phyloP scores from a whole-genome alignment of 73 alveolate genomes.

The Diophrys appendiculata region DNA sequence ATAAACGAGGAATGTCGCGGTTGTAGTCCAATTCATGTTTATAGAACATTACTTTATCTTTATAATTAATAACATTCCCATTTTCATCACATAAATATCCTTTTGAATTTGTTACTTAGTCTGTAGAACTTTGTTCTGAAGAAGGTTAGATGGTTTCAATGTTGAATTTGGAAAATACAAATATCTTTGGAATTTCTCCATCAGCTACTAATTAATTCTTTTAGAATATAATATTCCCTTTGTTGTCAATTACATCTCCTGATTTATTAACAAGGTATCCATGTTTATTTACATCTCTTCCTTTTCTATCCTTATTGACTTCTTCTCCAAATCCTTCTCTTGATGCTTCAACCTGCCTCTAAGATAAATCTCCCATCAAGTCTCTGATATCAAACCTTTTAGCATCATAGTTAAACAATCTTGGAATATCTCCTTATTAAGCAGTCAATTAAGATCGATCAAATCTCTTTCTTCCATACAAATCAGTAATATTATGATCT shows the following conservation, averaged over 20 bases:
- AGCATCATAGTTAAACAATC: conserved; percentile 25
- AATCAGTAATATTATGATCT: conserved; percentile 22
- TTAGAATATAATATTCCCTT: conserved; percentile 34
- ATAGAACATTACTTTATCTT: conserved; percentile 15
- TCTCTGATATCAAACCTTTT: conserved; percentile 17
- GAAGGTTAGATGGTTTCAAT: conserved; percentile 15
- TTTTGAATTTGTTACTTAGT: conserved; percentile 19
- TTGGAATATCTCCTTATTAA: conserved; percentile 58
- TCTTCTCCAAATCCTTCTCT: too few relatives aligned
- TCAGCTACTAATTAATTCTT: conserved; percentile 18
- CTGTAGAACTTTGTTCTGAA: conserved; percentile 28
- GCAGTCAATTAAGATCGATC: conserved; percentile 31
- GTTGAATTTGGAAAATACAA: conserved; percentile 46
- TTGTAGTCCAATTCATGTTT: neutral
- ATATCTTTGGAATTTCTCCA: conserved; percentile 42
- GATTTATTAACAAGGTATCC: conserved; percentile 32
- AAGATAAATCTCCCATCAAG: conserved; percentile 14
- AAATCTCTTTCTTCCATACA: conserved; percentile 36
- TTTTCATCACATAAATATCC: conserved; percentile 40
- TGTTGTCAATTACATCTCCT: conserved; percentile 33
- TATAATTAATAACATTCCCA: conserved; percentile 33
- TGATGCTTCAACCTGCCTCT: conserved; percentile 10
- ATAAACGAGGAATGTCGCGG: conserved; percentile 26
- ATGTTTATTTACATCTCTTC: conserved; percentile 28
- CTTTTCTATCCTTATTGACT: conserved; percentile 27